Conservation (phyloP, 2,329 filamentous ascomycete species). For the Aspergillus costaricaensis region DNA sequence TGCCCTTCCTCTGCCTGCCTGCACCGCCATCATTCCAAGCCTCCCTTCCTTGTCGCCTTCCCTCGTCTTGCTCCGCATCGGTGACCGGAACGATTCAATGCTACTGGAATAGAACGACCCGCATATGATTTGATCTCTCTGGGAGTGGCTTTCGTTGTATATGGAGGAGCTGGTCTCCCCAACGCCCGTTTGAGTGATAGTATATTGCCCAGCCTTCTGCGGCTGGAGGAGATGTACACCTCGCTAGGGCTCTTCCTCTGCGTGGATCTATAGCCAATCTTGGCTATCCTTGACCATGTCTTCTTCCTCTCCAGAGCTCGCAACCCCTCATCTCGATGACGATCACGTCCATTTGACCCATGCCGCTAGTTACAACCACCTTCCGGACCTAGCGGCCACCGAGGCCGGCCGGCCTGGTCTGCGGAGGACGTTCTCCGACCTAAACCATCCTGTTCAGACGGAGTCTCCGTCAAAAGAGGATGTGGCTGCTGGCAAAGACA, state of each 20-base stretch:
- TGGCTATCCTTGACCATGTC: conserved; percentile 35
- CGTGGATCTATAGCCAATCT: conserved; percentile 21
- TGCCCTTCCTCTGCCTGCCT: conserved; percentile 11
- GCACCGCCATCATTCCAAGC: conserved; percentile 12
- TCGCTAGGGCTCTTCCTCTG: conserved; percentile 26
- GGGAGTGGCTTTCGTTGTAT: conserved; percentile 22
- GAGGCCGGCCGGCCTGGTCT: conserved; percentile 40
- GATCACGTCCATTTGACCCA: conserved; percentile 46
- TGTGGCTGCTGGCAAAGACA: conserved; percentile 44
- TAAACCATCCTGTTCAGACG: conserved; percentile 45
- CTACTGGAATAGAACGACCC: conserved; percentile 1
- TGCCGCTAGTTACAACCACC: conserved; percentile 60
- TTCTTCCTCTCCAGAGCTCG: conserved; percentile 27
- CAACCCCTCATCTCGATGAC: conserved; percentile 29
- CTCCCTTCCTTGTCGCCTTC: not conserved
- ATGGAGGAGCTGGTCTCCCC: conserved; percentile 48
- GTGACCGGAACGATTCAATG: conserved; percentile 15
- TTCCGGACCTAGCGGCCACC: conserved; percentile 45
- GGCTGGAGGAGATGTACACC: conserved; percentile 33
- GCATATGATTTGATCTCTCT: conserved; percentile 19
- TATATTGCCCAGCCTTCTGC: conserved; percentile 18
- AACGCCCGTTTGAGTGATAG: conserved; percentile 23
- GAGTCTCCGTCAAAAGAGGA: conserved; percentile 41
- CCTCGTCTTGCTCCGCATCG: not conserved
- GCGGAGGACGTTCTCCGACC: conserved; percentile 54